phyloP scores from a whole-genome alignment of 129 eudicot genomes.

The Pseudognaphalium luteoalbum region DNA sequence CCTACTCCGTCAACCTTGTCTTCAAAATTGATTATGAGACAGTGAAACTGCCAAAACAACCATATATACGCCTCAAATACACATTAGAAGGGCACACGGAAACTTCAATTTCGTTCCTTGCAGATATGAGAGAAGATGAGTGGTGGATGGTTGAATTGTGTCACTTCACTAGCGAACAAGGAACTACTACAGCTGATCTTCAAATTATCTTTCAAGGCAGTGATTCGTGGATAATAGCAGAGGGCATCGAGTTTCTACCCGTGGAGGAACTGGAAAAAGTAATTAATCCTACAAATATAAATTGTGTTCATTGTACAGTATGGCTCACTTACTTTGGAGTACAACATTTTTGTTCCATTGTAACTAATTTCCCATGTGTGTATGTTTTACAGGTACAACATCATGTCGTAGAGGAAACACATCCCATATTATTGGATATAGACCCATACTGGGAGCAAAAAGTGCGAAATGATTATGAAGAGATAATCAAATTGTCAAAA shows the following conservation, averaged over 20 bases:
- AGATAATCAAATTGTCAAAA: constrained; percentile 16
- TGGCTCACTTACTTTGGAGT: no score
- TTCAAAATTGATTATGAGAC: no score
- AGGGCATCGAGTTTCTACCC: constrained; percentile 26
- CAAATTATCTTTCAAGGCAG: background rate
- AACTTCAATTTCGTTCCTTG: background rate
- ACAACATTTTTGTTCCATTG: background rate
- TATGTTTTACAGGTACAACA: constrained; percentile 2
- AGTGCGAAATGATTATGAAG: background rate
- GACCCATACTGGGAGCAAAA: constrained; percentile 8
- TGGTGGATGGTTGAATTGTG: constrained; percentile 9
- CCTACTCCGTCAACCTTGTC: constrained; percentile 13
- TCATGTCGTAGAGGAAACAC: background rate
- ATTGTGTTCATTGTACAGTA: background rate
- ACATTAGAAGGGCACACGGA: background rate
- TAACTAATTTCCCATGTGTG: background rate
- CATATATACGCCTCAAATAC: background rate
- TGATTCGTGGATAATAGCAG: background rate
- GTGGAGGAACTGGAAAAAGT: background rate
- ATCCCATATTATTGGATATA: background rate
- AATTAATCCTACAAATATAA: background rate
- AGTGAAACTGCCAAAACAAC: no score
- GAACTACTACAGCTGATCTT: background rate
- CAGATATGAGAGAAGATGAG: background rate
- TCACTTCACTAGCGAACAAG: constrained; percentile 6